Evolutionary conservation across 2,329 filamentous ascomycete species (phyloP).

Genomic region (Periconia sp.): DNA sequence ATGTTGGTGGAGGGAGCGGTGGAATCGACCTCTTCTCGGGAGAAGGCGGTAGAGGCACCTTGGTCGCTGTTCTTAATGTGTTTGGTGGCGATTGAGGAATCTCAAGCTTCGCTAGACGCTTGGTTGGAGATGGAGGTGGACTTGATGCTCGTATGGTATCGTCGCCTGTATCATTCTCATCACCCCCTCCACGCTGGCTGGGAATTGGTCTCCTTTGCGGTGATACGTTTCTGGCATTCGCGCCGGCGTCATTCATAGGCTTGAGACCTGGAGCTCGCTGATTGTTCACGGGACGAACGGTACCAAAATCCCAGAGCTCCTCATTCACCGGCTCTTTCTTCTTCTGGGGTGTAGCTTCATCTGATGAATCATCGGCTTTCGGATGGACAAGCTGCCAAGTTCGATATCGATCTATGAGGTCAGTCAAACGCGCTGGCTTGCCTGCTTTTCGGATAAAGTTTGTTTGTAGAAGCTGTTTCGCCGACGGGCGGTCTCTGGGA

Average conservation of each 20-base stretch:
- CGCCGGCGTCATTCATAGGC: conserved; percentile 79
- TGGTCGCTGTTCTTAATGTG: conserved; percentile 50
- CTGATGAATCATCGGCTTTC: conserved; percentile 62
- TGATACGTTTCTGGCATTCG: conserved; percentile 69
- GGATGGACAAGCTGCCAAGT: conserved; percentile 86
- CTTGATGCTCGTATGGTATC: conserved; percentile 41
- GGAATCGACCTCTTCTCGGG: conserved; percentile 46
- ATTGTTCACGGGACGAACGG: conserved; percentile 77
- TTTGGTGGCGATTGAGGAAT: conserved; percentile 45
- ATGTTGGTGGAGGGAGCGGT: conserved; percentile 37
- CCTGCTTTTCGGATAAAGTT: conserved; percentile 91
- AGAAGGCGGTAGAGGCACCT: conserved; percentile 53
- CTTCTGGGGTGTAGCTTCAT: conserved; percentile 43
- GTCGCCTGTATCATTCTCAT: conserved; percentile 37
- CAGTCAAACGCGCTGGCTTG: conserved; percentile 94
- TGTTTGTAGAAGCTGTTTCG: conserved; percentile 85
- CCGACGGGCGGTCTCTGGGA: conserved; percentile 84
- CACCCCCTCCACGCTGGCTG: conserved; percentile 27
- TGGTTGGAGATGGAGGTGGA: conserved; percentile 52
- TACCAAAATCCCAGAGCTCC: conserved; percentile 98
- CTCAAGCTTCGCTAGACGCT: conserved; percentile 39
- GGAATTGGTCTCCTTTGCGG: conserved; percentile 43
- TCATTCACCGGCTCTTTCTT: conserved; percentile 64
- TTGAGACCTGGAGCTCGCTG: conserved; percentile 64
- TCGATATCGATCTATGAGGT: conserved; percentile 89